These are phyloP conservation scores for Trichaptum fuscoviolaceum DNA, from an alignment of 768 basidiomycete genomes.

Conservation along the genomic window DNA sequence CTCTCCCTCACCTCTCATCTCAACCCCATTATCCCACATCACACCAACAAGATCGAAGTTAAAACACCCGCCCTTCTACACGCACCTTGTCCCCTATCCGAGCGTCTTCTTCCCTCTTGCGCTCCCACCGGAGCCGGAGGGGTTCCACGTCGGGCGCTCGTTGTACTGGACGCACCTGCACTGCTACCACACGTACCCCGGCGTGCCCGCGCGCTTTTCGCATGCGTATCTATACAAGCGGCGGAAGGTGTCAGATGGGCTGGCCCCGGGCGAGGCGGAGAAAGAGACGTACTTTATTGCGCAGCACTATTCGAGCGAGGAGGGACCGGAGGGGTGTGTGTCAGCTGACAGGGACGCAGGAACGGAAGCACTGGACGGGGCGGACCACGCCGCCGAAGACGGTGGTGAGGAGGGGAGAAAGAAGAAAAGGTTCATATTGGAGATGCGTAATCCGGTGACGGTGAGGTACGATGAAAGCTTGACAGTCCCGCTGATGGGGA, in stretches of 20 bases:
- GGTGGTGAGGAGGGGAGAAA: background rate
- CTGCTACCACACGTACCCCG: background rate
- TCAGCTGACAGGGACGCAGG: too few relatives aligned
- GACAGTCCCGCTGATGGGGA: background rate
- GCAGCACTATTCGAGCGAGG: background rate
- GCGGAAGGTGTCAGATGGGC: background rate
- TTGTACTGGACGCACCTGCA: background rate
- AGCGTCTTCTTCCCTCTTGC: background rate
- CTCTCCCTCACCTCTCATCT: background rate
- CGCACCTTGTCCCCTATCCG: background rate
- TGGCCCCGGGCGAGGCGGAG: background rate
- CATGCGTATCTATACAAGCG: background rate
- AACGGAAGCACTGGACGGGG: background rate
- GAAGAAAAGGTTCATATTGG: background rate
- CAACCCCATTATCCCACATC: background rate
- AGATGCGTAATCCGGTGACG: background rate
- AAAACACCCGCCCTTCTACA: background rate
- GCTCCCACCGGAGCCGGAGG: background rate
- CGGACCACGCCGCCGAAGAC: background rate
- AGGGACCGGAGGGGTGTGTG: background rate
- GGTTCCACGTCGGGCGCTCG: background rate
- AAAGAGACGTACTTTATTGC: background rate
- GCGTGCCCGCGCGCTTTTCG: background rate
- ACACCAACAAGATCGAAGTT: background rate
- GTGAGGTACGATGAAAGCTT: background rate